phyloP scores from a whole-genome alignment of 306 rosid species.

The Rosa persica region DNA sequence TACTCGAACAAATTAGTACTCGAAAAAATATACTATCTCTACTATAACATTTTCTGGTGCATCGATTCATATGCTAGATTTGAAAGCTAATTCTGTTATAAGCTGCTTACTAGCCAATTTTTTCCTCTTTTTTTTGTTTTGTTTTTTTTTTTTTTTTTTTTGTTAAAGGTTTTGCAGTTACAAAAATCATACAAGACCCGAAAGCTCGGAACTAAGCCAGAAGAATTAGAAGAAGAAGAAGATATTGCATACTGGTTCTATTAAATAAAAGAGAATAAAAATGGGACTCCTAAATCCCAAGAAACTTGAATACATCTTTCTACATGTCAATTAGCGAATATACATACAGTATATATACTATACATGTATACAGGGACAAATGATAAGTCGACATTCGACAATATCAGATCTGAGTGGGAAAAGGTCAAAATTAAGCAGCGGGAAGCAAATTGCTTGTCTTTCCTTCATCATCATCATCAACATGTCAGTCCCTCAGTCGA shows the following conservation, averaged over 20 bases:
- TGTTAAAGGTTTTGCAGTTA: constrained; percentile 12
- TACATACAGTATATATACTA: background rate
- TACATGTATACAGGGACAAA: background rate
- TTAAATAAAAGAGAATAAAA: background rate
- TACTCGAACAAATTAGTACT: background rate
- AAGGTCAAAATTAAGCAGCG: constrained; percentile 10
- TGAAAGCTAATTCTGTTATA: background rate
- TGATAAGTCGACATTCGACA: background rate
- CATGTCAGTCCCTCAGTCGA: background rate
- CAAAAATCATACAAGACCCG: constrained; percentile 27
- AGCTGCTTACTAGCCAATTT: background rate
- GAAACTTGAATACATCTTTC: background rate
- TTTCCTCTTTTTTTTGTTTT: background rate
- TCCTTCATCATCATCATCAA: background rate
- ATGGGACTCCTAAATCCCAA: background rate
- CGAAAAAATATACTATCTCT: background rate
- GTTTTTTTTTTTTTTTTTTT: too few relatives aligned
- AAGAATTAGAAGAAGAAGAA: background rate
- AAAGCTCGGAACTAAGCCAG: constrained; percentile 6
- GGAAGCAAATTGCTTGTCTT: background rate
- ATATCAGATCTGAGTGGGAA: constrained; percentile 2
- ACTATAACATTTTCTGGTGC: background rate
- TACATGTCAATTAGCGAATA: background rate
- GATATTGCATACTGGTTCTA: background rate
- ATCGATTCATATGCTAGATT: background rate